phyloP scores from a whole-genome alignment of 257 asterid species.

The Thymus mandschuricus region DNA sequence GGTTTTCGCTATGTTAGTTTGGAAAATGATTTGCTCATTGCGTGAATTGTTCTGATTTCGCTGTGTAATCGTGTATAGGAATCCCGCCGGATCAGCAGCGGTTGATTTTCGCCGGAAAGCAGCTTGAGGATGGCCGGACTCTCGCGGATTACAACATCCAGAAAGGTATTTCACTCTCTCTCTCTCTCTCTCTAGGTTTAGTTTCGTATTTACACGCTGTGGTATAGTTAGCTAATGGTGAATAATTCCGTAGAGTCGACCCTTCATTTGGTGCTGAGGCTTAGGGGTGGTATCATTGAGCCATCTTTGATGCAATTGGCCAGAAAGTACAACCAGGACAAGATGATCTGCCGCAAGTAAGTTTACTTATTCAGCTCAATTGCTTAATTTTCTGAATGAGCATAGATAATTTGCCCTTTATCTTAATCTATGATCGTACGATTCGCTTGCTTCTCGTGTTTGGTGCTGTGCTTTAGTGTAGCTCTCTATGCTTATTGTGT shows the following conservation, averaged over 20 bases:
- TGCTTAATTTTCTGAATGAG: not conserved
- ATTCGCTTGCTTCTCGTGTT: not conserved
- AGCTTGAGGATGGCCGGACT: conserved; percentile 78
- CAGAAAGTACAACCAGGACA: conserved; percentile 67
- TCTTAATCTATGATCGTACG: not conserved
- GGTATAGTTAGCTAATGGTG: conserved; percentile 5
- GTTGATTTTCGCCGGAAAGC: conserved; percentile 76
- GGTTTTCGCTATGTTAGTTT: not conserved
- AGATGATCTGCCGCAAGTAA: conserved; percentile 79
- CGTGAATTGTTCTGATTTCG: not conserved
- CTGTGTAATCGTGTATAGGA: conserved; percentile 36
- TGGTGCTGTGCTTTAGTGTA: not conserved
- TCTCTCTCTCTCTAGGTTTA: not conserved
- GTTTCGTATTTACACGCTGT: not conserved
- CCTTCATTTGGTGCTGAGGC: conserved; percentile 75
- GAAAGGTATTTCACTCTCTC: conserved; percentile 38
- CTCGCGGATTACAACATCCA: conserved; percentile 74
- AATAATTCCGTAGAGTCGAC: conserved; percentile 54
- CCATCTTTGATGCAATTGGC: conserved; percentile 74
- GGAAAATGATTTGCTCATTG: not conserved
- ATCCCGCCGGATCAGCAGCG: conserved; percentile 83
- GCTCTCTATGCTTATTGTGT: not conserved
- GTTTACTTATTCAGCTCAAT: not conserved
- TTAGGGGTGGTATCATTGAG: conserved; percentile 75
- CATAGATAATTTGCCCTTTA: not conserved